These are phyloP conservation scores for Aspergillus proliferans DNA, from an alignment of 2,329 filamentous ascomycete species.

Conservation along the genomic window DNA sequence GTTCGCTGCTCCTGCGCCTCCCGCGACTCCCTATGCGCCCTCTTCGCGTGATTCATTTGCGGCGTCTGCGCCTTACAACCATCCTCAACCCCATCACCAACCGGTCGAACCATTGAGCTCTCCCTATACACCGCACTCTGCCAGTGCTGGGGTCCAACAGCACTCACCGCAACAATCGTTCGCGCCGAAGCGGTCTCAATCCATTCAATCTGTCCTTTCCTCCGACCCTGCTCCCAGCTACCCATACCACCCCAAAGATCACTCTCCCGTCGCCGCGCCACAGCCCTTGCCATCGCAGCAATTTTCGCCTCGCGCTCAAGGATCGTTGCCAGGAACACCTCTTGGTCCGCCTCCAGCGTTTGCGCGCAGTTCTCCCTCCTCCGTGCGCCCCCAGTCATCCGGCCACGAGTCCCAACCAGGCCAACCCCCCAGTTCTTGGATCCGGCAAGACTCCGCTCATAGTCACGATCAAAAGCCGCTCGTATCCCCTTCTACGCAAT, in stretches of 20 bases:
- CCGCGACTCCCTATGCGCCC: slow-evolving; percentile 33
- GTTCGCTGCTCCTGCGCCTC: slow-evolving; percentile 37
- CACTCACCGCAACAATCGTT: slow-evolving; percentile 30
- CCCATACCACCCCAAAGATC: slow-evolving; percentile 30
- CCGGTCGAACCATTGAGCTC: slow-evolving; percentile 26
- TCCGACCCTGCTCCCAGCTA: slow-evolving; percentile 29
- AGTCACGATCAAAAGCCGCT: slow-evolving; percentile 19
- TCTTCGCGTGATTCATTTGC: slow-evolving; percentile 33
- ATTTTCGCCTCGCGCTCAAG: slow-evolving; percentile 30
- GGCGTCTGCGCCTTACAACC: slow-evolving; percentile 21
- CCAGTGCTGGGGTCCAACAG: slow-evolving; percentile 24
- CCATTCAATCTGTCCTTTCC: slow-evolving; percentile 29
- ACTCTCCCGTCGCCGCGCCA: slow-evolving; percentile 25
- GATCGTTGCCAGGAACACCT: slow-evolving; percentile 44
- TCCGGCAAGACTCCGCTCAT: slow-evolving; percentile 21
- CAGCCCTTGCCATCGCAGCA: slow-evolving; percentile 28
- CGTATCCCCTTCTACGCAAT: slow-evolving; percentile 25
- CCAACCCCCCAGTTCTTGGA: slow-evolving; percentile 27
- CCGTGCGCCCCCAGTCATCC: slow-evolving; percentile 32
- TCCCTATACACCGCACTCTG: slow-evolving; percentile 35
- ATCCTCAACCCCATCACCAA: slow-evolving; percentile 17
- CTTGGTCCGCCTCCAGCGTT: slow-evolving; percentile 39
- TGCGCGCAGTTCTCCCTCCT: slow-evolving; percentile 30
- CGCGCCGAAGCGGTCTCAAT: slow-evolving; percentile 33
- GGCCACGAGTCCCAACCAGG: slow-evolving; percentile 29